A percentile compares a stretch with the other conserved stretches of the same genome.
phyloP scores from a whole-genome alignment of 2,329 filamentous ascomycete genomes.

The Fusarium sp. region DNA sequence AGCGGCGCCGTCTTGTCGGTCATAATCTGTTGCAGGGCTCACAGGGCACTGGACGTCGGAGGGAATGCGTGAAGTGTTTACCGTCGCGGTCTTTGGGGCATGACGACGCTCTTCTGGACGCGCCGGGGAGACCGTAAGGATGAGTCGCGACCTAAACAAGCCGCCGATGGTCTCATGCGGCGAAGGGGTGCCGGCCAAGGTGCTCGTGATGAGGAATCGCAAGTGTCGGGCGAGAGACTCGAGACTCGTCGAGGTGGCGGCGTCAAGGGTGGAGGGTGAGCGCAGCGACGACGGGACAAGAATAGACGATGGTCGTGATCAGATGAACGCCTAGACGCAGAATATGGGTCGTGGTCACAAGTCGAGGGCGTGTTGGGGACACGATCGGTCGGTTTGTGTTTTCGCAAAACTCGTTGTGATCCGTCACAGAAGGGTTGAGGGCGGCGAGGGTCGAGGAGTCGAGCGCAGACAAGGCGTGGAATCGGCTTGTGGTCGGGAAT shows the following conservation, averaged over 20 bases:
- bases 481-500: conserved; percentile 27
- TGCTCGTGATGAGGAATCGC: conserved; percentile 33
- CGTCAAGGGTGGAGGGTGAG: conserved; percentile 42
- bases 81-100: conserved; percentile 69
- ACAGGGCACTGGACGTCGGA: conserved; percentile 56
- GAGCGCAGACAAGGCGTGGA: conserved; percentile 44
- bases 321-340: conserved; percentile 25
- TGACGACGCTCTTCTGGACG: conserved; percentile 69
- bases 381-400: conserved; percentile 48
- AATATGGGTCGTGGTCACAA: conserved; percentile 37
- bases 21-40: conserved; percentile 72
- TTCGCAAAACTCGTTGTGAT: conserved; percentile 53
- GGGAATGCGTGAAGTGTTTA: conserved; percentile 63
- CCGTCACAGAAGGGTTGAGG: conserved; percentile 49
- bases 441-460: conserved; percentile 45
- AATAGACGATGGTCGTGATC: conserved; percentile 20
- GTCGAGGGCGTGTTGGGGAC: conserved; percentile 42
- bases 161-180: conserved; percentile 46
- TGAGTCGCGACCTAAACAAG: conserved; percentile 41
- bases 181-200: conserved; percentile 5
- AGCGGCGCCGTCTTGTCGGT: conserved; percentile 71
- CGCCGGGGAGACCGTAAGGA: conserved; percentile 50
- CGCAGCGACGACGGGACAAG: conserved; percentile 33
- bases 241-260: conserved; percentile 29
- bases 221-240: conserved; percentile 33